Evolutionary conservation across 2,329 filamentous ascomycete genomes (phyloP), one percentile per base, ranked within the genome.

Genomic region (Tolypocladium sp.): DNA sequence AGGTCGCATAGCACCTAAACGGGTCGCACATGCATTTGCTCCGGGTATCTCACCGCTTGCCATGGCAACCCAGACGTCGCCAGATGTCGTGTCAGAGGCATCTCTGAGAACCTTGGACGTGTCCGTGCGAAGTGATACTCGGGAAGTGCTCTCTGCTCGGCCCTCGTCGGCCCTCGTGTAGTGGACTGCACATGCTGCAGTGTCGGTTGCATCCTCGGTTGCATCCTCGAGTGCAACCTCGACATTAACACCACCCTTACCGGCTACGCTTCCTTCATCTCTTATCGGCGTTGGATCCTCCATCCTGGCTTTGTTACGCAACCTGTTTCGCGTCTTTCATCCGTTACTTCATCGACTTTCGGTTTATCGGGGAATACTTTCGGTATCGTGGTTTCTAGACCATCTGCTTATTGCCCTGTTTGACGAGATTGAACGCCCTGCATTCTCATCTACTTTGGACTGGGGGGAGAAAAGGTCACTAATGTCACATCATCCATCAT

Each of bases 1-100:
- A 69, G 69, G 65, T 70, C 67, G 57, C 62, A 68, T 55, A 67
- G 64, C 60, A 63, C 57, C 55, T 65, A 8, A 65, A 54, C 35
- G 51, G 61, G 27, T 38, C 49, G 49, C 49, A n/a, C 41, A 15
- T 17, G 4, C 13, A 37, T 37, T 4, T 20, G 6, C 25, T 4
- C 17, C 17, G 49, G 27, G 17, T n/a, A n/a, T 13, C 27, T 35
- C 10, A 15, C 27, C 22, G 20, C 49, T n/a, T 10, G 30, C 30
- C 49, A 12, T 33, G 49, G 15, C 49, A 52, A 30, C 17, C 27
- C 3, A n/a, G 22, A 6, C 27, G 6, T 20, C 25, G 15, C 49
- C 30, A 51, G 30, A 13, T 22, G 46, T 10, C 17, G 30, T 8
- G 20, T 7, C 49, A 35, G 17, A 13, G 30, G 30, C 13, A 20